These are phyloP conservation scores for Monosporascus sp. DNA, from an alignment of 2,329 filamentous ascomycete species.

Conservation along the genomic window DNA sequence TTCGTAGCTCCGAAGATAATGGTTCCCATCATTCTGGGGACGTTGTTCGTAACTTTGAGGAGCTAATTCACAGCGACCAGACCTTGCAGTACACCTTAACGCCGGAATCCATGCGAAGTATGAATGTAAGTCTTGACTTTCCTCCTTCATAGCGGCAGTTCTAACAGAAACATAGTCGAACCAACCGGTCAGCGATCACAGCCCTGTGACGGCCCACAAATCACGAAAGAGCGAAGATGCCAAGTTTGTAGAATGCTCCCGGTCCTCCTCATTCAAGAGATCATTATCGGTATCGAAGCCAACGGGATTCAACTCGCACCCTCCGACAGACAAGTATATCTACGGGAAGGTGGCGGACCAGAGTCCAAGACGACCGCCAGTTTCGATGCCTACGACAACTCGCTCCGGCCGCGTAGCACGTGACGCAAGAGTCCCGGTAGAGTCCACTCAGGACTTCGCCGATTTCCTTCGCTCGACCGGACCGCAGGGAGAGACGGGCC, in stretches of 20 bases:
- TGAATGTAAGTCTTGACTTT: conserved; percentile 52
- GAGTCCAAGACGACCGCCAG: conserved; percentile 26
- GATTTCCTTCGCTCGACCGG: conserved; percentile 87
- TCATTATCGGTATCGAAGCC: conserved; percentile 37
- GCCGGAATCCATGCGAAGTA: conserved; percentile 70
- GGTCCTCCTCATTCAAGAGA: conserved; percentile 37
- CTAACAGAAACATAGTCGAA: conserved; percentile 29
- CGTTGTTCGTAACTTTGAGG: conserved; percentile 66
- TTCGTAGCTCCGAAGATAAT: conserved; percentile 55
- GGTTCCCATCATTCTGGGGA: conserved; percentile 44
- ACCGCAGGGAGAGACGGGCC: conserved; percentile 43
- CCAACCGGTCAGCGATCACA: conserved; percentile 33
- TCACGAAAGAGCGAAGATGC: conserved; percentile 43
- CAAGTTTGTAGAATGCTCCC: conserved; percentile 31
- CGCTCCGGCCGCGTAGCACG: conserved; percentile 33
- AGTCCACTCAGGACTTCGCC: conserved; percentile 76
- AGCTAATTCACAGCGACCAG: conserved; percentile 75
- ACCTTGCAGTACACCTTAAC: conserved; percentile 80
- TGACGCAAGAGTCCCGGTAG: conserved; percentile 65
- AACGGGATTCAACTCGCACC: conserved; percentile 32
- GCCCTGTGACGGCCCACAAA: conserved; percentile 36
- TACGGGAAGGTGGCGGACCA: conserved; percentile 21
- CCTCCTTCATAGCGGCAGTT: conserved; percentile 7
- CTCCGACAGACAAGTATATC: conserved; percentile 21
- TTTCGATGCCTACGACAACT: conserved; percentile 26